Base-by-base conservation (phyloP, 1,284 basidiomycete species). In the Ustilago vetiveriae region DNA sequence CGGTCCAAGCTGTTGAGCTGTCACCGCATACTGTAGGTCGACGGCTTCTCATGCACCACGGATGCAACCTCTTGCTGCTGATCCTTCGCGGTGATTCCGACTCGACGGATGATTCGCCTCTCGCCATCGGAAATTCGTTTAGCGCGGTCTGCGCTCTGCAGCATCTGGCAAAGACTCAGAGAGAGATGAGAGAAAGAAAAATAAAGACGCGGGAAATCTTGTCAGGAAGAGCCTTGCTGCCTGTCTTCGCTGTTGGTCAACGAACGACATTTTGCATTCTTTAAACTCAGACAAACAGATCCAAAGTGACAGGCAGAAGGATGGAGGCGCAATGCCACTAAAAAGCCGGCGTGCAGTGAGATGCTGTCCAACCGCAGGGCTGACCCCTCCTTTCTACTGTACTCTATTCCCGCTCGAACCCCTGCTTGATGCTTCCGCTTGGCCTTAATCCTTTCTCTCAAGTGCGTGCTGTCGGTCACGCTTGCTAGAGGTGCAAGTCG, bases 91-190 rank as follows among this genome's bases (percentile, higher is more conserved):
- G n/a, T n/a, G n/a, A n/a, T n/a, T 10, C n/a, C 40, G 11, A n/a
- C 40, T 42, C 17, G 24, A 10, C 22, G 8, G 14, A 16, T 30
- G 9, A n/a, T n/a, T n/a, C n/a, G n/a, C n/a, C 23, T 11, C 17
- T 19, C 37, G 37, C 14, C 37, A 22, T 17, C n/a, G n/a, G 19
- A 38, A 38, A 17, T 7, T 14, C 39, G 39, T 41, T 22, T 14
- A 17, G 16, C 36, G 47, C 47, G 47, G 50, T 50, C 55, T 40
- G 48, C 55, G 40, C 55, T 33, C 43, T 42, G 55, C 43, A 59
- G 56, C 41, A 16, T 19, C 29, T 17, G 16, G 3, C 21, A n/a
- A 16, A 22, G 16, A 9, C n/a, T n/a, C n/a, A n/a, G n/a, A n/a
- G n/a, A n/a, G n/a, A n/a, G n/a, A n/a, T n/a, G n/a, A n/a, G n/a